phyloP scores from a whole-genome alignment of 768 basidiomycete species.

The Leccinum obscurum region DNA sequence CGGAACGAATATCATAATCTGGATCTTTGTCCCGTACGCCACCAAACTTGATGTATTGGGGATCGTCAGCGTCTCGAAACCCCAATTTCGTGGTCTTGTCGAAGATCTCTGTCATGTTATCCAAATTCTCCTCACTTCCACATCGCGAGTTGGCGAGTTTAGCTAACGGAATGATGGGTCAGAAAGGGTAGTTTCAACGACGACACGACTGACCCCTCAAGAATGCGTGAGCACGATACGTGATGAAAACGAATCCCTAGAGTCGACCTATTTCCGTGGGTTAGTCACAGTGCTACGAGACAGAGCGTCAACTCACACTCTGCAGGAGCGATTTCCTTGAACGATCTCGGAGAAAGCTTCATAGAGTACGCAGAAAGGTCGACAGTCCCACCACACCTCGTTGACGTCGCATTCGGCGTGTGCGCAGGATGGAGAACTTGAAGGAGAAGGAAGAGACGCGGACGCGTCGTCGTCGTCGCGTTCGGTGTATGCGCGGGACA shows the following conservation, averaged over 20 bases:
- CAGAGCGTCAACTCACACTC: slow-evolving; percentile 25
- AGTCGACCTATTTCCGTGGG: slow-evolving; percentile 32
- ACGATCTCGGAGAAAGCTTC: slow-evolving; percentile 37
- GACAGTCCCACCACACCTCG: slow-evolving; percentile 37
- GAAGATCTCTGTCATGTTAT: slow-evolving; percentile 34
- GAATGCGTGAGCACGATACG: slow-evolving; percentile 31
- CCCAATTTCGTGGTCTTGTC: slow-evolving; percentile 38
- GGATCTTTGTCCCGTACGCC: slow-evolving; percentile 35
- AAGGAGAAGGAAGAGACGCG: too few relatives aligned
- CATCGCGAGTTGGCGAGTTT: slow-evolving; percentile 31
- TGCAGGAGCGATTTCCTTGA: slow-evolving; percentile 37
- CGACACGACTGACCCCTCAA: slow-evolving; percentile 28
- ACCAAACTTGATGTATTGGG: slow-evolving; percentile 43
- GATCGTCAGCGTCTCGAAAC: slow-evolving; percentile 36
- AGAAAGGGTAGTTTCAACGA: neutral
- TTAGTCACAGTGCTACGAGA: neutral
- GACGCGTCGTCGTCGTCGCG: too few relatives aligned
- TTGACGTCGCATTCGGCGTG: too few relatives aligned
- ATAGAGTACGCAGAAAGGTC: slow-evolving; percentile 43
- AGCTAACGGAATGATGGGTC: slow-evolving; percentile 15
- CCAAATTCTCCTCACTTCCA: slow-evolving; percentile 30
- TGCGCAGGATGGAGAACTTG: too few relatives aligned
- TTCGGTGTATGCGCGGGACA: too few relatives aligned
- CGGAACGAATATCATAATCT: slow-evolving; percentile 35
- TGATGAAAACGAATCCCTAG: slow-evolving; percentile 40